Base-by-base conservation (phyloP, 441 rosid genomes). In the Populus hybrid region DNA sequence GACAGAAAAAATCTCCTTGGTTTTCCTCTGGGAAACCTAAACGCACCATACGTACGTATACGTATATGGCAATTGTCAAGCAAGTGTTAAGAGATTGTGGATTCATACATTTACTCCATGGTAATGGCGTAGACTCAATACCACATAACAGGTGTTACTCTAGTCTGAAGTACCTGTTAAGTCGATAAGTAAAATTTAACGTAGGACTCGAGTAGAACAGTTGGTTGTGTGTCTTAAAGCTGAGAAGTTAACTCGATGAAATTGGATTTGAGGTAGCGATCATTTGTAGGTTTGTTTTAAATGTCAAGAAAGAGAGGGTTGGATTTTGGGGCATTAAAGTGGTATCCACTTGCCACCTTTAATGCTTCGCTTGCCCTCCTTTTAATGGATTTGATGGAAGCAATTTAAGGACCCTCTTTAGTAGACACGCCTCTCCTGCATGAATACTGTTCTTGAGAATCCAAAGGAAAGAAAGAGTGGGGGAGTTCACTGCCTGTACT, bases 341-440 rank as follows among this genome's bases (percentile, higher is more conserved):
- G 32, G 75, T 66, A 74, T 86, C 88, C 76, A 86, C 91, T 88
- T 82, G 86, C 85, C 85, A 77, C 61, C 83, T 83, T 88, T 72
- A 86, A 88, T 88, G 91, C 88, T 72, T 75, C 83, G 83, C 80
- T 83, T 84, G 81, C 84, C 88, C 85, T 85, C 77, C 85, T 76
- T 84, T 86, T 30, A 30, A 79, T 84, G 84, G 73, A 82, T 80
- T 87, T 80, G 80, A 84, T 84, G 82, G 73, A 76, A 24, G 42
- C 84, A 81, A 85, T 85, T 87, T 84, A 84, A 77, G 84, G 80
- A 80, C 76, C 84, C 73, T 79, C 70, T 81, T 78, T 26, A 80
- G 76, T 78, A 59, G 28, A 73, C 78, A 82, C 75, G 24, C 78
- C 63, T 64, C 72, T 76, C 64, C 36, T 69, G 69, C 81, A 72